Base-by-base conservation (phyloP, 169 alveolate genomes). In the Eimeria brunetti region DNA sequence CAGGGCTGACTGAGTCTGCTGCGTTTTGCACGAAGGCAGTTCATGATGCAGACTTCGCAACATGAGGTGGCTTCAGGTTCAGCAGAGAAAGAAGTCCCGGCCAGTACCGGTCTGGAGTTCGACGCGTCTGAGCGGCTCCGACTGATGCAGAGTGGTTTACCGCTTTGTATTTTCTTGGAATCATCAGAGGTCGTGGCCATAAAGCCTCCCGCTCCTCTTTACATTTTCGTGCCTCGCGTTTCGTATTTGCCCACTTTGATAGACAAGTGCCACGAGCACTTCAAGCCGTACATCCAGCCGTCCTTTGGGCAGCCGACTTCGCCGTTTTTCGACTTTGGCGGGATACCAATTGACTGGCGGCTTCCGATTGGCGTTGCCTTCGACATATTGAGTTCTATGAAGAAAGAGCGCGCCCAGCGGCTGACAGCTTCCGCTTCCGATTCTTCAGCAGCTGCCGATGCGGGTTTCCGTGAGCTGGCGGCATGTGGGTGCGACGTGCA, bases 291-390 rank as follows among this genome's bases (percentile, higher is more conserved):
- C 73, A 58, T 91, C 41, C 95, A 60, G 83, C 95, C 95, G 56
- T 86, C 92, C 36, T 58, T 78, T 38, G 78, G 95, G 69, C 88
- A 51, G 86, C 75, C 95, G 30, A 67, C 91, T 6, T 78, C 96
- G 60, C 96, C 96, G 38, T 92, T 76, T 69, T 92, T 92, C 93
- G 81, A 88, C 56, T 92, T 64, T 51, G 73, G 81, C 60, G 96
- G 96, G 7, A 36, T 33, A 8, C 96, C 86, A 30, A 73, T 92
- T 44, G 96, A 92, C 88, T 92, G 96, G 96, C 71, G 96, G 33
- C 88, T 92, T 51, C 96, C 96, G 44, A 62, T 92, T 16, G 96
- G 96, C 56, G 93, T 92, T 41, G 83, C 93, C 2, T 81, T 92
- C 93, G 96, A 92, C 67, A 73, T 81, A 16, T 36, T 92, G 78